Base-by-base conservation (phyloP, 2,329 filamentous ascomycete genomes). In the Colletotrichum chrysophilum region DNA sequence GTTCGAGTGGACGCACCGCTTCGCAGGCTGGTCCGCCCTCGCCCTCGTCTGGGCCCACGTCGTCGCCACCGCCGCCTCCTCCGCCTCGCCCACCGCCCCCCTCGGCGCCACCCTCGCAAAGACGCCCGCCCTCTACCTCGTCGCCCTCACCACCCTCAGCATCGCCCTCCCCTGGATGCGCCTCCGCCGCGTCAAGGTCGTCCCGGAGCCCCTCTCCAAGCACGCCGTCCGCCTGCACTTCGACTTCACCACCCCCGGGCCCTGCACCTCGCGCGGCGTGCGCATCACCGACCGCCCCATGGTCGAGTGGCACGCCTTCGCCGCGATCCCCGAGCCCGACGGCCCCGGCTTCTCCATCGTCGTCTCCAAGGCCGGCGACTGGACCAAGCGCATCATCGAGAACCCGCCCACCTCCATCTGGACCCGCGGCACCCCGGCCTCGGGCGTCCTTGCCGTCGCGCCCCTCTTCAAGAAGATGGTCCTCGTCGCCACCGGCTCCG, bases 191-290 rank as follows among this genome's bases (percentile, higher is more conserved):
- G 92, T 95, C 71, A 85, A 86, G 16, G 93, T 96, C 76, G 86
- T 89, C n/a, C 87, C 93, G 7, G 92, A 95, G 80, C 86, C 89
- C 4, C 91, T 97, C 18, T 96, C 94, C 1, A 83, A 89, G 30
- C 94, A 96, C 84, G 94, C 94, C 58, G 86, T 95, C 32, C 91
- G 93, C 32, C 89, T 97, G n/a, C 91, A 93, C 81, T 94, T 96
- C 80, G 87, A 88, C 80, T 92, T 94, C 83, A 88, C 89, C 24
- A 87, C 89, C 18, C 91, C 92, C 9, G 77, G 79, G 1, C 88
- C 93, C 76, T 77, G 75, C 76, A 67, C 71, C 12, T 77, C 76
- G 8, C 75, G 68, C 58, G 76, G 75, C 64, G 87, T 89, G 64
- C 90, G 93, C 60, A 84, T 95, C 28, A 90, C 93, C 3, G 88